Conservation (phyloP, 2,329 filamentous ascomycete species). For the Aspergillus sp. region DNA sequence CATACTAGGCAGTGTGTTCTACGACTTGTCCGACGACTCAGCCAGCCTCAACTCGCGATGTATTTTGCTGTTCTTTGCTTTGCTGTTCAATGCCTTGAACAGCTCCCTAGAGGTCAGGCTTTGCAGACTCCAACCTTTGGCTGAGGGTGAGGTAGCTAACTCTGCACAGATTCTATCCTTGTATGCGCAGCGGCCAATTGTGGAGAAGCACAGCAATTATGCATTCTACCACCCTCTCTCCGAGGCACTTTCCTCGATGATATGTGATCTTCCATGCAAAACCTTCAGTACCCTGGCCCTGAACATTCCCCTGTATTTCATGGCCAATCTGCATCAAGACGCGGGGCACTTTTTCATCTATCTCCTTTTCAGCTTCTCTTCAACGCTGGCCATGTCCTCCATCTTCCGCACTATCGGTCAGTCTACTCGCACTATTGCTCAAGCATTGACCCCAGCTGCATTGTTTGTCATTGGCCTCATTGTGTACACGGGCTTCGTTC, state of each 20-base stretch:
- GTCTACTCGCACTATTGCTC: constrained; percentile 64
- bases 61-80: constrained; percentile 81
- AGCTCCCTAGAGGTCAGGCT: constrained; percentile 66
- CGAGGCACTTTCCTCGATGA: constrained; percentile 81
- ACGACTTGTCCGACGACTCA: constrained; percentile 65
- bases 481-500: constrained; percentile 49
- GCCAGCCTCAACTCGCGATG: constrained; percentile 75
- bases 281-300: constrained; percentile 70
- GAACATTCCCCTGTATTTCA: constrained; percentile 81
- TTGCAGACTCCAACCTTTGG: too few species aligned
- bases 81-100: constrained; percentile 81
- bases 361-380: constrained; percentile 67
- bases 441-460: constrained; percentile 54
- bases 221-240: constrained; percentile 89
- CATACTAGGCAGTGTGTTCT: constrained; percentile 79
- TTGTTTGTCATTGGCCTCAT: constrained; percentile 41
- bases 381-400: constrained; percentile 79
- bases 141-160: constrained; percentile 10
- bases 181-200: constrained; percentile 84
- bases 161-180: constrained; percentile 69
- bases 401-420: constrained; percentile 70
- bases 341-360: constrained; percentile 82
- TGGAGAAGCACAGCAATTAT: constrained; percentile 85
- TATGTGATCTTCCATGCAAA: constrained; percentile 83
- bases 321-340: constrained; percentile 75